These are phyloP conservation scores for Prinsepia uniflora DNA, from an alignment of 306 rosid genomes.

Conservation along the genomic window DNA sequence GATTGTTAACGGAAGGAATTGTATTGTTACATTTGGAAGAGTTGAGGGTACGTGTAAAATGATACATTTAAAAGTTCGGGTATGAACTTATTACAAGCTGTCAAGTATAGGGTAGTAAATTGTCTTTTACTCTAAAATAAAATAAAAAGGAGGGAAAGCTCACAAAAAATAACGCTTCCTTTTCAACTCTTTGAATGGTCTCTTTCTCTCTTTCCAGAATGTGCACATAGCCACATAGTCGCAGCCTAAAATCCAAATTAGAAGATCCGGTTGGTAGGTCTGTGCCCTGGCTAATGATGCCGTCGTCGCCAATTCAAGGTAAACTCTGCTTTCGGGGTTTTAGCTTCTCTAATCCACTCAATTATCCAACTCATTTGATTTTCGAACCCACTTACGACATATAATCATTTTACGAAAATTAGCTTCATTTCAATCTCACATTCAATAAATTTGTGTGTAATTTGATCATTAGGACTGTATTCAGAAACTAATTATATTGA, in stretches of 20 bases:
- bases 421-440: background rate
- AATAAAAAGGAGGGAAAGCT: background rate
- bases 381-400: background rate
- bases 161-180: background rate
- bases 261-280: background rate
- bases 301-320: background rate
- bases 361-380: background rate
- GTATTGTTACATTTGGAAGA: too few relatives aligned
- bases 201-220: too few relatives aligned
- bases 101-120: too few relatives aligned
- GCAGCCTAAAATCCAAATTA: slow-evolving; percentile 21
- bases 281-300: background rate
- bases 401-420: background rate
- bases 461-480: background rate
- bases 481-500: too few relatives aligned
- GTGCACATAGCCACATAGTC: too few relatives aligned
- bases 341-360: background rate
- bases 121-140: too few relatives aligned
- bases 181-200: too few relatives aligned
- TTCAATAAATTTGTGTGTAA: background rate
- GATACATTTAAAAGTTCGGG: too few relatives aligned
- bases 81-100: too few relatives aligned
- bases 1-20: too few relatives aligned
- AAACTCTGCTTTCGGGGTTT: background rate
- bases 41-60: too few relatives aligned